phyloP scores from a whole-genome alignment of 139 green algal genomes.

The Klebsormidium nitens region DNA sequence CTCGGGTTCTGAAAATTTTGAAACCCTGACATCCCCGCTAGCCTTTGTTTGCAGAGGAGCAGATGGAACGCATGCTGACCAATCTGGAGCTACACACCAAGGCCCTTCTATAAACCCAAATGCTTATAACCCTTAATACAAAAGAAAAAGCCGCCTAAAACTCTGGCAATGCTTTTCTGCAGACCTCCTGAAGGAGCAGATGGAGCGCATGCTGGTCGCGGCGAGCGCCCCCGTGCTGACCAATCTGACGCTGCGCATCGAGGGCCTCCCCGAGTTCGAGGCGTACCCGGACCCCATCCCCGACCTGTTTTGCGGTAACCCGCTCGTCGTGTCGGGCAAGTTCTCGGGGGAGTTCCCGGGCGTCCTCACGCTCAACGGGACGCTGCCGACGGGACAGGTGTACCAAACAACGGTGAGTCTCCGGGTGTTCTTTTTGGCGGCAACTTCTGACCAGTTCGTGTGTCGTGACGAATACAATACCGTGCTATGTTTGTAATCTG shows the following conservation, averaged over 20 bases:
- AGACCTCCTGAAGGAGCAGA: conserved; percentile 43
- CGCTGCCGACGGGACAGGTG: conserved; percentile 35
- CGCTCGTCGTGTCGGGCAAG: conserved; percentile 58
- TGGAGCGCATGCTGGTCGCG: conserved; percentile 50
- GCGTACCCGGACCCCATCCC: conserved; percentile 58
- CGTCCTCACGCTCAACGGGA: conserved; percentile 42
- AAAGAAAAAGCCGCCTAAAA: too few relatives aligned
- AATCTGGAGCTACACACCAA: too few relatives aligned
- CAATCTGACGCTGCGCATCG: conserved; percentile 24
- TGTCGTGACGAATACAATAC: too few relatives aligned
- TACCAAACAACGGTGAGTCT: not conserved
- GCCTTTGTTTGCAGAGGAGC: too few relatives aligned
- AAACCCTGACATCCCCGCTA: too few relatives aligned
- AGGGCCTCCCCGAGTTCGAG: conserved; percentile 37
- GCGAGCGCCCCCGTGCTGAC: conserved; percentile 19
- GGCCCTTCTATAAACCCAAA: too few relatives aligned
- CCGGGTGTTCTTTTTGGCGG: not conserved
- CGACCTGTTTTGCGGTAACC: conserved; percentile 55
- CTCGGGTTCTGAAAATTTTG: too few relatives aligned
- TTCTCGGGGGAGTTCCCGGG: conserved; percentile 47
- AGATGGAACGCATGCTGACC: too few relatives aligned
- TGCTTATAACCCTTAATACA: too few relatives aligned
- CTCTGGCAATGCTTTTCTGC: too few relatives aligned
- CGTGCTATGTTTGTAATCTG: too few relatives aligned
- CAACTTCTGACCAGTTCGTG: not conserved